Percentiles rank a stretch among this genome's conserved stretches.
Evolutionary conservation across 176 grass and related monocot genomes (phyloP).

Genomic region (Triticum monococcum): DNA sequence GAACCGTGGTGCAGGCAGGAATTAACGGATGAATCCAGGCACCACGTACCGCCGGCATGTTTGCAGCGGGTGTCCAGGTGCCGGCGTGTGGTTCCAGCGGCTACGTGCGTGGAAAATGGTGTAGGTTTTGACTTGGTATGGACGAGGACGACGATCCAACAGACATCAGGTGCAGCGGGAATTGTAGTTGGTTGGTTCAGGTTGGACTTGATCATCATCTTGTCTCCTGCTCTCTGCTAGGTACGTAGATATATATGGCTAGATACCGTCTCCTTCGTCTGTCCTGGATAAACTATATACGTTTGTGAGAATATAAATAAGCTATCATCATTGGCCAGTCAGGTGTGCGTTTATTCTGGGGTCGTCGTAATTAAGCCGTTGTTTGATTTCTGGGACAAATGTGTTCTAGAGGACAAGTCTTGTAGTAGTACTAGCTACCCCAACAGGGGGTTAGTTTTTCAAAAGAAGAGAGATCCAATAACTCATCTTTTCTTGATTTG

Average conservation of each 20-base stretch:
- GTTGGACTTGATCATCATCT: conserved; percentile 15
- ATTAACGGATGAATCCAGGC: not conserved
- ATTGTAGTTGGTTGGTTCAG: conserved; percentile 18
- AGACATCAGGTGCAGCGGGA: conserved; percentile 47
- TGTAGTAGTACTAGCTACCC: not conserved
- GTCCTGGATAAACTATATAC: not conserved
- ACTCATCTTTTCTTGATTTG: not conserved
- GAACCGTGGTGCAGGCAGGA: conserved; percentile 22
- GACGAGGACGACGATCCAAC: conserved; percentile 36
- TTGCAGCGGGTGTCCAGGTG: conserved; percentile 17
- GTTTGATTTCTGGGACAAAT: not conserved
- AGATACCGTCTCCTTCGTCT: not conserved
- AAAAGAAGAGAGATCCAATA: not conserved
- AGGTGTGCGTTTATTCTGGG: not conserved
- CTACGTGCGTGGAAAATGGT: not conserved
- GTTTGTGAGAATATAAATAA: not conserved
- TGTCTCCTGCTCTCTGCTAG: not conserved
- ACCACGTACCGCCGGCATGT: not conserved
- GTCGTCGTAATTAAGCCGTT: not conserved
- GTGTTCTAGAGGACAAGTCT: not conserved
- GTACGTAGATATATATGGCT: not conserved
- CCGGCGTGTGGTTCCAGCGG: conserved; percentile 13
- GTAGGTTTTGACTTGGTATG: conserved; percentile 40
- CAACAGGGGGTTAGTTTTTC: not conserved
- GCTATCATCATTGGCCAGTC: not conserved